These are phyloP conservation scores for Aspergillus coremiiformis DNA, from an alignment of 495 filamentous ascomycete species.

Conservation along the genomic window DNA sequence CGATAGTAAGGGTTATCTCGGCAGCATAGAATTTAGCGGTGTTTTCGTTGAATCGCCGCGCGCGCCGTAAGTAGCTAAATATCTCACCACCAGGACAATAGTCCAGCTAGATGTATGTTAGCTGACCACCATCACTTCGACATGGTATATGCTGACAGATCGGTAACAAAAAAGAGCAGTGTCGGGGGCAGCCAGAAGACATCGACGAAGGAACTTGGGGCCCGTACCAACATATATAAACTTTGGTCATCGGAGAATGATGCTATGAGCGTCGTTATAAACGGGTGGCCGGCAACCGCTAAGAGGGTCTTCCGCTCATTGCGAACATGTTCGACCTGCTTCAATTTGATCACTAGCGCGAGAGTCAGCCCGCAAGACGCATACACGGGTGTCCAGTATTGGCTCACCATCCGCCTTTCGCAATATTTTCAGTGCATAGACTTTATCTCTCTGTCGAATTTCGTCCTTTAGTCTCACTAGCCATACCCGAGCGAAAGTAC, in stretches of 20 bases:
- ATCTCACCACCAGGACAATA: conserved; percentile 94
- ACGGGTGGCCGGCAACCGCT: conserved; percentile 85
- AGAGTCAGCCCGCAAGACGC: not conserved
- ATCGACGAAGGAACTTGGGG: not conserved
- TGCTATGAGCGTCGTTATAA: conserved; percentile 85
- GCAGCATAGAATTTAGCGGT: conserved; percentile 90
- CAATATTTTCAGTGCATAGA: conserved; percentile 90
- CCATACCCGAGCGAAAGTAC: conserved; percentile 94
- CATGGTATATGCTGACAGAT: not conserved
- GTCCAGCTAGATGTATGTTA: conserved; percentile 52
- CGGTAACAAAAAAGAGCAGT: not conserved
- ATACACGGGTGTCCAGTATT: not conserved
- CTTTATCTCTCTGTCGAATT: conserved; percentile 53
- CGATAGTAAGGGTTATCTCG: conserved; percentile 87
- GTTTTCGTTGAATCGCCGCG: conserved; percentile 76
- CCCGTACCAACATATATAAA: conserved; percentile 79
- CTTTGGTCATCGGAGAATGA: conserved; percentile 86
- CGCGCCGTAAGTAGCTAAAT: conserved; percentile 84
- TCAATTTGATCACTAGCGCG: conserved; percentile 75
- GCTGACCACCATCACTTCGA: conserved; percentile 2
- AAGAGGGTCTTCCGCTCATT: conserved; percentile 85
- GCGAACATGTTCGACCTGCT: conserved; percentile 95
- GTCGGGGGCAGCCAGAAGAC: not conserved
- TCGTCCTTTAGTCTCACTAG: conserved; percentile 61
- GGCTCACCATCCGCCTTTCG: conserved; percentile 71